Evolutionary conservation across 1,284 basidiomycete genomes (phyloP), one percentile per base, ranked within the genome.

Genomic region (Hymenochaete sp.): DNA sequence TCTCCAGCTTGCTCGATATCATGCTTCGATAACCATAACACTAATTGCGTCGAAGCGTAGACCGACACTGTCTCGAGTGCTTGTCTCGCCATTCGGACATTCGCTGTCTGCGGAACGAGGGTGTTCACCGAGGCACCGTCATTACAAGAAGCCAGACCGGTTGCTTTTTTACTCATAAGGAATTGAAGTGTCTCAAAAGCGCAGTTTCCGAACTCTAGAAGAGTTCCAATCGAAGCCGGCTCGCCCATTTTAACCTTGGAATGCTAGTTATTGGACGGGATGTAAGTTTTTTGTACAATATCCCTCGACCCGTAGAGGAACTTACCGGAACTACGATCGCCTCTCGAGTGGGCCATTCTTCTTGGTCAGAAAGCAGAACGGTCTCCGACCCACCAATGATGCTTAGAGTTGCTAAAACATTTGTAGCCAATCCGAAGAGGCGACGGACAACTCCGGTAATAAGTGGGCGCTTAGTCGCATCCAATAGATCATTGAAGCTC

Each of bases 241-340:
- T 90, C 87, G 14, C 79, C 77, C 0, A 84, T 68, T 0, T 86
- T 81, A 8, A 88, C 80, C 54, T 87, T 90, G 4, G 83, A 79
- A 59, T 87, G 82, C 86, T 89, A 56, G 47, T 47, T 41, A 27
- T 37, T 32, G 42, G 13, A 27, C 52, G 45, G 53, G n/a, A 57
- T 56, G 38, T 38, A 40, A 50, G 41, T 25, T 38, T 27, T 19
- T 11, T 25, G 16, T 5, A 53, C 38, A 25, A 44, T 28, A 10
- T 26, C 21, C 31, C 38, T 18, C 44, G 33, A 33, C 54, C 36
- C 13, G 51, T 52, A 26, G 42, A 49, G 32, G 45, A 19, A 76
- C 86, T 61, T 57, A 90, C 87, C 8, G 87, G 85, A 33, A 82
- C 67, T 24, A 89, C 70, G 24, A 88, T 67, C 2, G 79, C 79